Conservation (phyloP, 305 asterid species). For the Coffea humblotiana region DNA sequence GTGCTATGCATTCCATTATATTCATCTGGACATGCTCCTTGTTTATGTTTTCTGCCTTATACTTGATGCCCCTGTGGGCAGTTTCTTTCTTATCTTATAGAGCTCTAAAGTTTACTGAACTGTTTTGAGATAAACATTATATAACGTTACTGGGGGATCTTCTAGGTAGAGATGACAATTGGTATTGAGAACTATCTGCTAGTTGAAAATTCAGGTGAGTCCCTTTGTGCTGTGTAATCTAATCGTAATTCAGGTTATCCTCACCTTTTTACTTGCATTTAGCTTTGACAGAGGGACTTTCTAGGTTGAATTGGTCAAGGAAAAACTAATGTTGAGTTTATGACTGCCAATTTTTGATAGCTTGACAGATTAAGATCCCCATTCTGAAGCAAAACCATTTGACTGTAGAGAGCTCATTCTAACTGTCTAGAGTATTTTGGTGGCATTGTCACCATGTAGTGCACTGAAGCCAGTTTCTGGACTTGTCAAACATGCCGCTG, state of each 20-base stretch:
- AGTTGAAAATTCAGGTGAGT: neutral
- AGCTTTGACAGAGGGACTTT: neutral
- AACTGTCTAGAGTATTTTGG: neutral
- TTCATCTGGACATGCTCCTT: neutral
- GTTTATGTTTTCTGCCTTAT: constrained; percentile 2
- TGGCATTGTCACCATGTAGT: neutral
- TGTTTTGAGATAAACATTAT: neutral
- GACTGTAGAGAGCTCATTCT: neutral
- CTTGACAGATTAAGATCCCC: neutral
- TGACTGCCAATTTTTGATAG: constrained; percentile 3
- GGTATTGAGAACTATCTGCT: neutral
- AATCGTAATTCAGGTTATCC: neutral
- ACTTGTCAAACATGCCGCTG: neutral
- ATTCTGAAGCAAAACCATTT: neutral
- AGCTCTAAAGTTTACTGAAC: neutral
- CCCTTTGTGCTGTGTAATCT: neutral
- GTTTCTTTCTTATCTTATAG: neutral
- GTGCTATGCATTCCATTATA: neutral
- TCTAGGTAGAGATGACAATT: neutral
- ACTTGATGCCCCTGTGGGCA: neutral
- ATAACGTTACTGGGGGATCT: neutral
- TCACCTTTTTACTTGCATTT: neutral
- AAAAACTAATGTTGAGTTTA: neutral
- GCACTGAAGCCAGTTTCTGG: neutral
- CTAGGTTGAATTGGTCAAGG: neutral